Conservation (phyloP, 2,329 filamentous ascomycete species). For the Xylaria sp. region DNA sequence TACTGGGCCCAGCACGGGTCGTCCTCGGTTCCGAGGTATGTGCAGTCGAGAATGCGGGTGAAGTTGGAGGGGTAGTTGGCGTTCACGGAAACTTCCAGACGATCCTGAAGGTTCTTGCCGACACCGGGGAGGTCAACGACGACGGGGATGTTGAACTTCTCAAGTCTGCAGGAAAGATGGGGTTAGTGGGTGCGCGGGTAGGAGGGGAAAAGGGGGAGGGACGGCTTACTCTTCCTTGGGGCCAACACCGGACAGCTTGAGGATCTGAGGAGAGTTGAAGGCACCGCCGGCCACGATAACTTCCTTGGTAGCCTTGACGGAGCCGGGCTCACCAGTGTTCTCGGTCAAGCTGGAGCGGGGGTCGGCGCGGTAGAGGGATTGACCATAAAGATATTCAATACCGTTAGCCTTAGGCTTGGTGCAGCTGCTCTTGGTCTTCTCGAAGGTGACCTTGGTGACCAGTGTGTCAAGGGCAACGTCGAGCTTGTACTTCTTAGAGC, state of each 20-base stretch:
- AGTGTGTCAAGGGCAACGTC: slow-evolving; percentile 61
- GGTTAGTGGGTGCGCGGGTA: slow-evolving; percentile 1
- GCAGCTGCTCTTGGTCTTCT: slow-evolving; percentile 44
- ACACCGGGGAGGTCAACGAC: slow-evolving; percentile 65
- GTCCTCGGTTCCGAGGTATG: slow-evolving; percentile 47
- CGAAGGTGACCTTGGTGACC: slow-evolving; percentile 57
- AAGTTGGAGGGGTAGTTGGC: slow-evolving; percentile 55
- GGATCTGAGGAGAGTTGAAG: slow-evolving; percentile 63
- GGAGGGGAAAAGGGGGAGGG: neutral
- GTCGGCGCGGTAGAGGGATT: slow-evolving; percentile 58
- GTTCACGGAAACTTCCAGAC: slow-evolving; percentile 59
- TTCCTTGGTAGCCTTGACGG: slow-evolving; percentile 56
- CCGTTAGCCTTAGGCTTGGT: slow-evolving; percentile 56
- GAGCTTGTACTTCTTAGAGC: slow-evolving; percentile 64
- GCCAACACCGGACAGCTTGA: slow-evolving; percentile 61
- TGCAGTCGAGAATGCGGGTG: slow-evolving; percentile 51
- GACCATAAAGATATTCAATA: slow-evolving; percentile 59
- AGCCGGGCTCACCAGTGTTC: slow-evolving; percentile 44
- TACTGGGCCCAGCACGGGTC: slow-evolving; percentile 48
- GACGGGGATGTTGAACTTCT: slow-evolving; percentile 52
- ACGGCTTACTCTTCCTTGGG: slow-evolving; percentile 49
- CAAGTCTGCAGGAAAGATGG: slow-evolving; percentile 40
- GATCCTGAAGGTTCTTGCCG: slow-evolving; percentile 68
- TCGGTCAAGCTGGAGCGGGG: slow-evolving; percentile 45
- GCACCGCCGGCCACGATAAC: slow-evolving; percentile 61